Evolutionary conservation across 2,329 filamentous ascomycete species (phyloP).

Genomic region (Calonectria hawksworthii): DNA sequence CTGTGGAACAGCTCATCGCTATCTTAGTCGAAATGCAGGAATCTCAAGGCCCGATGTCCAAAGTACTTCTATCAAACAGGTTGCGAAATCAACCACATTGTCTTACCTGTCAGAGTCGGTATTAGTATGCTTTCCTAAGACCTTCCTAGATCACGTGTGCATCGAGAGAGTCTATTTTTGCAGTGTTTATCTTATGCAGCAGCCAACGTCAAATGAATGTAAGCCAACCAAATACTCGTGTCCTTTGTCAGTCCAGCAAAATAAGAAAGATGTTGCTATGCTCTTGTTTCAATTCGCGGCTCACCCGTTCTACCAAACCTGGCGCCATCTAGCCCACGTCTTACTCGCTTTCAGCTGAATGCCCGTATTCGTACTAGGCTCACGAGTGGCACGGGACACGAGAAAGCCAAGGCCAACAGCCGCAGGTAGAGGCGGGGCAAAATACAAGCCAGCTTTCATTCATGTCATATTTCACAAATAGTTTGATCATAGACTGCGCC

Average conservation of each 20-base stretch:
- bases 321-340: too few relatives aligned
- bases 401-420: neutral
- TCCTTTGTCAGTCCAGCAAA: neutral
- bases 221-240: neutral
- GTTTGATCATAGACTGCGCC: neutral
- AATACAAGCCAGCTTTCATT: neutral
- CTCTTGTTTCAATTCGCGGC: neutral
- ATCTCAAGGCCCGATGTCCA: neutral
- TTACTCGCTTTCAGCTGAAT: neutral
- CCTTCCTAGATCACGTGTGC: neutral
- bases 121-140: neutral
- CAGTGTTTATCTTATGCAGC: neutral
- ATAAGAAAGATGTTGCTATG: neutral
- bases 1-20: neutral
- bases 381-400: neutral
- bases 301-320: neutral
- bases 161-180: neutral
- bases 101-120: neutral
- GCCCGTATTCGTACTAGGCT: constrained; percentile 7
- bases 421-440: neutral
- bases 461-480: neutral
- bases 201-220: neutral
- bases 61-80: neutral
- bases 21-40: neutral
- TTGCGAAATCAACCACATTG: neutral